Base-by-base conservation (phyloP, 2,329 filamentous ascomycete genomes). In the Pezicula radicicola region DNA sequence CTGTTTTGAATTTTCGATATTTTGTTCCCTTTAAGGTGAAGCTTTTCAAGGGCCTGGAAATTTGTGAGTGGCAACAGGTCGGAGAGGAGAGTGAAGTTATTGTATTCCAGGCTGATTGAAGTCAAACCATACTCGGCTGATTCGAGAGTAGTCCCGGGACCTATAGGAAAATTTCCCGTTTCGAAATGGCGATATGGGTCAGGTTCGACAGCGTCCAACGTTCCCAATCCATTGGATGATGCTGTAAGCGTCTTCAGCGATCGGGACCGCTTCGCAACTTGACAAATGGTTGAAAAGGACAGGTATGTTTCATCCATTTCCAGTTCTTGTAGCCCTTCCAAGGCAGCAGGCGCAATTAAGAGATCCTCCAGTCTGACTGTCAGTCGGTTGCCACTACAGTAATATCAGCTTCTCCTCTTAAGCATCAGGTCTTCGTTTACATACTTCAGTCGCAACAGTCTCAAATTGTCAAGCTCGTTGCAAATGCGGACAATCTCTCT, bases 11-110 rank as follows among this genome's bases (percentile, higher is more conserved):
- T 88, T 46, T 75, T 77, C 71, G 25, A 63, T 72, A 97, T 89
- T 46, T 76, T 77, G 72, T 95, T 96, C 47, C 85, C 84, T 61
- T 96, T 93, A 48, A 97, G 77, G 48, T 91, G 80, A 0, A 85
- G 71, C 49, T 77, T 81, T 46, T 79, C 78, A 12, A 89, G 75
- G 30, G 73, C 70, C 1, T 66, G 64, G 21, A 88, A 68, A 19
- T 65, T 57, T 3, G 75, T 62, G 4, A 93, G 74, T 25, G 77
- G 71, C 3, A 72, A 66, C 3, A 92, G 59, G 46, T 85, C 80
- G 1, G 76, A 71, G 18, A 92, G 66, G 7, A 75, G 72, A 1
- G 72, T 74, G 63, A 94, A 86, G 27, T 78, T 71, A 66, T 94
- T 94, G 67, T 82, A 85, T 60, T 92, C 88, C 10, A 95, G 75